Evolutionary conservation across 1,284 basidiomycete species (phyloP), one percentile per base, ranked within the genome.

Genomic region (Xerocomus amazonicus): DNA sequence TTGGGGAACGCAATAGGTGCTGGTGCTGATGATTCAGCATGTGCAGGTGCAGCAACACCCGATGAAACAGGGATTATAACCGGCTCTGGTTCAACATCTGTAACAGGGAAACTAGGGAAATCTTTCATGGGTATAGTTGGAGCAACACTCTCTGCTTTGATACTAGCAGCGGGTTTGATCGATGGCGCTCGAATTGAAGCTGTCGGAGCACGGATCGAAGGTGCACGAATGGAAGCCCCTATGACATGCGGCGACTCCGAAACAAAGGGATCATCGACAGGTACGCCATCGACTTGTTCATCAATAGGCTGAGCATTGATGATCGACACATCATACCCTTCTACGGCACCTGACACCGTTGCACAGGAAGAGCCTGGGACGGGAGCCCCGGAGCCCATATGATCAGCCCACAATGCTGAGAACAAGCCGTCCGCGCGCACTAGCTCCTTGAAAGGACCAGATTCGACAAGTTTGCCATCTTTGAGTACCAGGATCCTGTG

Each of bases 371-470:
- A 73, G 45, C 69, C 65, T 33, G 67, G 58, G 50, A 52, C 27
- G 8, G 57, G 57, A 9, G 59, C 58, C 26, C 68, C 53, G 54
- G 70, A 56, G 75, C 78, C 42, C 68, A 75, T n/a, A 79, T 91
- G 86, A 62, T 89, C 82, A 0, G 83, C 80, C 90, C 90, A 92
- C 84, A 92, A 85, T 2, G 81, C 74, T 10, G 88, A 85, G 61
- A 92, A 92, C 34, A 81, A 62, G 47, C 89, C 87, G 58, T 84
- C 78, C 26, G 68, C 71, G 36, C 80, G 79, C 46, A 91, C 68
- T 36, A 92, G 74, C 54, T 92, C 88, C 52, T 77, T 79, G 65
- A 90, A 88, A 39, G 69, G 80, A 9, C 91, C 92, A 51, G 81
- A 79, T 67, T 95, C 91, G 40, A 84, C 75, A 44, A 94, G 85